Base-by-base conservation (phyloP, 495 filamentous ascomycete genomes). In the Penicillium longicatenatum region DNA sequence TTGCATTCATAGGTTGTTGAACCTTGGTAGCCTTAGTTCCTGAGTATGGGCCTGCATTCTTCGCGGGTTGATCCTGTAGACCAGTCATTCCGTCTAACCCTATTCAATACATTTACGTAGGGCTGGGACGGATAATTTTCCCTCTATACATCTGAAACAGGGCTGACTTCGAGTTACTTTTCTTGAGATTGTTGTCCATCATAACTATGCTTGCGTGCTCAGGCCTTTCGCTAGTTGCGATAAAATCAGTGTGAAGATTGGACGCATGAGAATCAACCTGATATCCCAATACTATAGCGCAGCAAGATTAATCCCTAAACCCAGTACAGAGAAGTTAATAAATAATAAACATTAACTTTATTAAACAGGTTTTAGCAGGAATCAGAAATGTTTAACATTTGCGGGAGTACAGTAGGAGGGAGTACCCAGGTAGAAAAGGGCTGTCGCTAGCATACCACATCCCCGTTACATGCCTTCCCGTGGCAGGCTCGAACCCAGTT, bases 371-470 rank as follows among this genome's bases (percentile, higher is more conserved):
- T 11, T 12, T 12, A 11, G 4, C 10, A 35, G 10, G 3, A 35
- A 14, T 12, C 26, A 46, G 43, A 46, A 19, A 46, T 22, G 3
- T 46, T 10, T 20, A 44, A 48, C 17, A 44, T 6, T 44, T 9
- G 26, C 26, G 26, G 41, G n/a, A 44, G 41, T n/a, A n/a, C n/a
- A n/a, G n/a, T 21, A 14, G 43, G 20, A 12, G 20, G 43, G 19
- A 24, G 37, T 17, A 42, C n/a, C 35, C 19, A 24, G 19, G 43
- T 46, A 5, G 20, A 46, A 22, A 37, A 39, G 35, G 31, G 29
- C n/a, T 54, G 46, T 22, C 24, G 39, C 61, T 46, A 46, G 12
- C 43, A 67, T 64, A 54, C 61, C 55, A 42, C 60, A 52, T 51
- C 47, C 17, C 17, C 6, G 39, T 33, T 57, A 45, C 55, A 60